Conservation (phyloP, 805 yeast species). For the Wickerhamiella vanderwaltii region DNA sequence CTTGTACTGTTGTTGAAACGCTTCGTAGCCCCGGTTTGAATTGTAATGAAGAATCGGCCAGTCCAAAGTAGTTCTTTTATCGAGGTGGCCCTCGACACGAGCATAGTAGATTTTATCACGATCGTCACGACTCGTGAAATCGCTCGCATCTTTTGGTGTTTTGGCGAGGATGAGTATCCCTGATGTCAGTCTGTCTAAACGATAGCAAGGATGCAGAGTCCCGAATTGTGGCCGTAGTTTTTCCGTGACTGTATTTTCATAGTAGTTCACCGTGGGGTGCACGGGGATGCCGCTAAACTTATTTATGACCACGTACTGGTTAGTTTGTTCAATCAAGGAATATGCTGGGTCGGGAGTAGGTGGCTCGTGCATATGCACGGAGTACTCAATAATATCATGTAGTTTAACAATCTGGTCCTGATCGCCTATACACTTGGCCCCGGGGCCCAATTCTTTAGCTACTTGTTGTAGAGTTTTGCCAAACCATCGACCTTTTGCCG, state of each 20-base stretch:
- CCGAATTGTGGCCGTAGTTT: conserved; percentile 14
- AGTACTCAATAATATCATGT: conserved; percentile 73
- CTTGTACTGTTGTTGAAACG: conserved; percentile 9
- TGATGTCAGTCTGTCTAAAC: conserved; percentile 22
- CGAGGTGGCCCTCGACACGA: conserved; percentile 5
- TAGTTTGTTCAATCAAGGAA: conserved; percentile 54
- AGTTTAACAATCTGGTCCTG: conserved; percentile 39
- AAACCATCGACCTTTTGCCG: conserved; percentile 23
- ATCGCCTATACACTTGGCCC: conserved; percentile 13
- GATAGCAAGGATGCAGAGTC: conserved; percentile 20
- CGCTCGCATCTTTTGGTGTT: conserved; percentile 12
- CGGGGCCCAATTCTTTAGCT: conserved; percentile 17
- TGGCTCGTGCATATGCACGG: conserved; percentile 83
- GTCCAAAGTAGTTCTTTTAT: neutral
- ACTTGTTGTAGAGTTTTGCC: conserved; percentile 15
- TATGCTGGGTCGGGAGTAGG: conserved; percentile 47
- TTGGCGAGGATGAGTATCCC: conserved; percentile 21
- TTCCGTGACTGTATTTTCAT: conserved; percentile 40
- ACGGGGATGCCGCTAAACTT: conserved; percentile 92
- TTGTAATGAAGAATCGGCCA: conserved; percentile 19
- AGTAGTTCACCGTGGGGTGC: conserved; percentile 80
- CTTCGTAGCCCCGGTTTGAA: conserved; percentile 19
- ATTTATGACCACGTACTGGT: conserved; percentile 63
- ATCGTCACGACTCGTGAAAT: conserved; percentile 4
- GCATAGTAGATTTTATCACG: conserved; percentile 11